Percentiles rank a stretch among this genome's conserved stretches.
Conservation (phyloP, 495 filamentous ascomycete genomes). For the Cetradonia linearis region DNA sequence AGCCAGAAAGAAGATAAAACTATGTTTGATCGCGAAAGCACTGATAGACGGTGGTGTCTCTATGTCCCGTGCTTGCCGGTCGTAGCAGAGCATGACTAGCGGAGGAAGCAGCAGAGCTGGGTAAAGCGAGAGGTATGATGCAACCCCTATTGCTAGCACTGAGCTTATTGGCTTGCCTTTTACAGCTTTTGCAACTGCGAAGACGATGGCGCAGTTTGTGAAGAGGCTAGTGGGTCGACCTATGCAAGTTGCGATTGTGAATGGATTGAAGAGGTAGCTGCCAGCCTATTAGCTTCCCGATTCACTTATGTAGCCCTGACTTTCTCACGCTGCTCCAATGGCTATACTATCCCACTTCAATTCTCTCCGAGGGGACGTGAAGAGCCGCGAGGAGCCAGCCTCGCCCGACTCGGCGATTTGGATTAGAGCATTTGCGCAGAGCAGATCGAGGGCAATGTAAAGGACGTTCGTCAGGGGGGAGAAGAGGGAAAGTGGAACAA, state of each 20-base stretch:
- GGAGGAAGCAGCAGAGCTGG: slow-evolving; percentile 79
- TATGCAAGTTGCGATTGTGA: slow-evolving; percentile 85
- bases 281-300: slow-evolving; percentile 19
- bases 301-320: not conserved
- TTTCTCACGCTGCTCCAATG: slow-evolving; percentile 63
- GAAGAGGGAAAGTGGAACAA: slow-evolving; percentile 60
- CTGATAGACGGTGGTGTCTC: slow-evolving; percentile 22
- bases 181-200: slow-evolving; percentile 75
- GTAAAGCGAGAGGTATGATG: slow-evolving; percentile 86
- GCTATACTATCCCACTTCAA: slow-evolving; percentile 65
- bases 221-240: slow-evolving; percentile 88
- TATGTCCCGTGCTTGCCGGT: slow-evolving; percentile 37
- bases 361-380: slow-evolving; percentile 66
- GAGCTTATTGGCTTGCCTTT: slow-evolving; percentile 59
- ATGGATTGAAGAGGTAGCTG: slow-evolving; percentile 89
- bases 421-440: slow-evolving; percentile 74
- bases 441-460: slow-evolving; percentile 71
- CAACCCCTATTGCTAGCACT: slow-evolving; percentile 78
- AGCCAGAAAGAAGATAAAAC: slow-evolving; percentile 35
- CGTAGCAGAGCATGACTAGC: slow-evolving; percentile 70
- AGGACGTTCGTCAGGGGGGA: slow-evolving; percentile 68
- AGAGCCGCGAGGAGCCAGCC: slow-evolving; percentile 58
- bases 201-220: slow-evolving; percentile 78
- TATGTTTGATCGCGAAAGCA: slow-evolving; percentile 44
- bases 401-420: slow-evolving; percentile 76